phyloP scores from a whole-genome alignment of 305 asterid species.

The Rubia tinctorum region DNA sequence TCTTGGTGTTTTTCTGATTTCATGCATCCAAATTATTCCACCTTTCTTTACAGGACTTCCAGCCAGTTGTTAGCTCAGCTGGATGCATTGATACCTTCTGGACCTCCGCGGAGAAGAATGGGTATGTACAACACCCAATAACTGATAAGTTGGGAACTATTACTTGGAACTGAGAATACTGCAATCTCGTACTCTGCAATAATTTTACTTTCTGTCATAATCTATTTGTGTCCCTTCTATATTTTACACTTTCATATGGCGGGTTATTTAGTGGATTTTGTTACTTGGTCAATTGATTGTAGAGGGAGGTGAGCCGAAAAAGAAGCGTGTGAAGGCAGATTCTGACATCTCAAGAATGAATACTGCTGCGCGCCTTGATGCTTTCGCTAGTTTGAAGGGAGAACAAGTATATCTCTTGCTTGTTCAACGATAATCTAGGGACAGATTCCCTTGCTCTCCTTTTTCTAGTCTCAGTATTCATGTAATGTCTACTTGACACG shows the following conservation, averaged over 20 bases:
- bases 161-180: not conserved
- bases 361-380: constrained; percentile 64
- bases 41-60: constrained; percentile 55
- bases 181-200: not conserved
- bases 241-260: not conserved
- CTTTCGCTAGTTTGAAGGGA: constrained; percentile 86
- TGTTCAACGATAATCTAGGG: not conserved
- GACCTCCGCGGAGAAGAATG: constrained; percentile 72
- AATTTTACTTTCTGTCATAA: not conserved
- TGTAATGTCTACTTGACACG: not conserved
- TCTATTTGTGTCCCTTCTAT: not conserved
- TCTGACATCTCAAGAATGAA: constrained; percentile 63
- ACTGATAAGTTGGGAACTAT: not conserved
- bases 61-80: constrained; percentile 67
- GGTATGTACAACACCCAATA: constrained; percentile 45
- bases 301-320: constrained; percentile 87
- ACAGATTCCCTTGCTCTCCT: not conserved
- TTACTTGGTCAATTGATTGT: constrained; percentile 18
- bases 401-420: constrained; percentile 67
- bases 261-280: not conserved
- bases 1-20: not conserved
- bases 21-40: not conserved
- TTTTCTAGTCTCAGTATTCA: not conserved
- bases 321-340: constrained; percentile 78
- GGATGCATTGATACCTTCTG: constrained; percentile 77